These are phyloP conservation scores for Pleurotus pulmonarius DNA, from an alignment of 768 basidiomycete genomes.

Conservation along the genomic window DNA sequence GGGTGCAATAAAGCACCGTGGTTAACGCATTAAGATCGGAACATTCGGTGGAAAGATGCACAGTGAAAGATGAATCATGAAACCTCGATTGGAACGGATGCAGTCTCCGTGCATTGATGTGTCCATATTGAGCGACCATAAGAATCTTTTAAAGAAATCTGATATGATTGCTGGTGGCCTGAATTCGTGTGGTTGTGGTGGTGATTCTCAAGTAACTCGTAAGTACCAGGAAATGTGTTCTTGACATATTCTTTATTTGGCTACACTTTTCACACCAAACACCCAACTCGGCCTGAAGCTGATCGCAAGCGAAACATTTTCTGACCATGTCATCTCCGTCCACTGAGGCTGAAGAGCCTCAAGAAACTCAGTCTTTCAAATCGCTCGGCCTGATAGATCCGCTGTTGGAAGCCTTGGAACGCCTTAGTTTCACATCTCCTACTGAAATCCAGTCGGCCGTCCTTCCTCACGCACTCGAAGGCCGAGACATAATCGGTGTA, in stretches of 20 bases:
- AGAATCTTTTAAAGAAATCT: too few relatives aligned
- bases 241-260: not conserved
- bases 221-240: not conserved
- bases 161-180: too few relatives aligned
- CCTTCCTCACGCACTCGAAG: slow-evolving; percentile 85
- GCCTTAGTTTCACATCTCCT: slow-evolving; percentile 78
- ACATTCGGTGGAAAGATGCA: too few relatives aligned
- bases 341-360: slow-evolving; percentile 28
- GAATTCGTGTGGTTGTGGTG: too few relatives aligned
- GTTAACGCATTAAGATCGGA: too few relatives aligned
- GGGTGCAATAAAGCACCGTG: too few relatives aligned
- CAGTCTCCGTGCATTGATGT: too few relatives aligned
- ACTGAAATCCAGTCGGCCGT: slow-evolving; percentile 87
- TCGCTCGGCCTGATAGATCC: slow-evolving; percentile 87
- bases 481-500: slow-evolving; percentile 96
- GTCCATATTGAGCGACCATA: too few relatives aligned
- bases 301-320: not conserved
- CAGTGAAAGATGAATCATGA: too few relatives aligned
- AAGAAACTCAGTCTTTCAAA: slow-evolving; percentile 54
- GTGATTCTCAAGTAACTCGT: not conserved
- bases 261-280: not conserved
- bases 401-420: slow-evolving; percentile 79
- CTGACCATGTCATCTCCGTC: slow-evolving; percentile 3
- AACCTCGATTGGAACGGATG: too few relatives aligned
- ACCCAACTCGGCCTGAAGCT: not conserved